Percentiles rank a stretch among this genome's conserved stretches.
Conservation (phyloP, 805 yeast genomes). For the Candida xyloterini region DNA sequence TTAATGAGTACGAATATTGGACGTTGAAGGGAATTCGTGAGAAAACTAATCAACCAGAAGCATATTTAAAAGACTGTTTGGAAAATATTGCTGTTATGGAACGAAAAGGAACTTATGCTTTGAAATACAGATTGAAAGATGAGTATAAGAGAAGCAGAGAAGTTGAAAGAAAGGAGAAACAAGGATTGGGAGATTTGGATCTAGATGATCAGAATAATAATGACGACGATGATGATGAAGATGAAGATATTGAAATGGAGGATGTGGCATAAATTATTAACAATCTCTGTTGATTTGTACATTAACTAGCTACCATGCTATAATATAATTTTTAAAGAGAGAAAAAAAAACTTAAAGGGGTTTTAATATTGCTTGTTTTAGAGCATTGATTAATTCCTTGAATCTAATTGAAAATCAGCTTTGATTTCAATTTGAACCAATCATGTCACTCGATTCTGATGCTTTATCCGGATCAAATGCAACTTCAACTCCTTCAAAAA, state of each 20-base stretch:
- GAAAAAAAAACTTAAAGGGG: conserved; percentile 2
- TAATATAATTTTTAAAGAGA: not conserved
- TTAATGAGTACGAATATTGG: conserved; percentile 97
- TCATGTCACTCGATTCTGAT: conserved; percentile 3
- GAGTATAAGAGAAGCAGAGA: conserved; percentile 82
- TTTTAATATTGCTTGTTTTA: conserved; percentile 1
- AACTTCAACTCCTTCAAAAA: conserved; percentile 5
- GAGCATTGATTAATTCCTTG: not conserved
- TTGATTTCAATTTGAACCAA: not conserved
- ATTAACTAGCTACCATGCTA: conserved; percentile 1
- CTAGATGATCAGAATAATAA: conserved; percentile 35
- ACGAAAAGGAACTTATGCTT: conserved; percentile 93
- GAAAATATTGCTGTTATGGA: conserved; percentile 87
- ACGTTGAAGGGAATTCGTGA: conserved; percentile 90
- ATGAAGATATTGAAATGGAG: conserved; percentile 72
- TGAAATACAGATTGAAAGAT: conserved; percentile 84
- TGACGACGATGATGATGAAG: conserved; percentile 35
- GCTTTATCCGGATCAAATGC: not conserved
- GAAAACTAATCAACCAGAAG: conserved; percentile 93
- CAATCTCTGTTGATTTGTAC: conserved; percentile 1
- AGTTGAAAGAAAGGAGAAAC: conserved; percentile 66
- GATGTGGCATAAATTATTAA: conserved; percentile 47
- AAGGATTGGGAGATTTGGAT: conserved; percentile 45
- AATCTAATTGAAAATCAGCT: not conserved
- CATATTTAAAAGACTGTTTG: conserved; percentile 82